A percentile compares a stretch with the other conserved stretches of the same genome.
These are phyloP conservation scores for Neotropicomus parvogracilis DNA, from an alignment of 1,284 basidiomycete genomes.

Conservation along the genomic window DNA sequence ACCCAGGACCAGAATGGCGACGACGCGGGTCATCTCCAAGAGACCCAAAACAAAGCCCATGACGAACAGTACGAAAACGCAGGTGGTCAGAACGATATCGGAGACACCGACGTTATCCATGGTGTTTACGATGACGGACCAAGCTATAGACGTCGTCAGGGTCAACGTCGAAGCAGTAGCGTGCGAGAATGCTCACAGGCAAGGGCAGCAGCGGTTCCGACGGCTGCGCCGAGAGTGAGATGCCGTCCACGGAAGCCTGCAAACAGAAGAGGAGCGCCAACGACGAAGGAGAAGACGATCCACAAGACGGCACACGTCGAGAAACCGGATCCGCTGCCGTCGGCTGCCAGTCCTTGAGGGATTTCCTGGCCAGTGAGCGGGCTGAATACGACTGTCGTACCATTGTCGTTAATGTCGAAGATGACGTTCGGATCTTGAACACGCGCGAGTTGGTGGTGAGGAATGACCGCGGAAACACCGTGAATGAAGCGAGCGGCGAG, in stretches of 20 bases:
- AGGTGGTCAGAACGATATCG: slow-evolving; percentile 48
- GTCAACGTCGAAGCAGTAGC: slow-evolving; percentile 5
- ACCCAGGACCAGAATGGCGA: slow-evolving; percentile 46
- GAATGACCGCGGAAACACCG: slow-evolving; percentile 10
- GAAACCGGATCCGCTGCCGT: slow-evolving; percentile 53
- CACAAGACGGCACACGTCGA: slow-evolving; percentile 51
- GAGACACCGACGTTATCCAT: slow-evolving; percentile 45
- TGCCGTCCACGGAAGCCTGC: slow-evolving; percentile 56
- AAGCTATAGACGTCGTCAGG: slow-evolving; percentile 34
- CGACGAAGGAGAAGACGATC: slow-evolving; percentile 48
- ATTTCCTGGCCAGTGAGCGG: slow-evolving; percentile 41
- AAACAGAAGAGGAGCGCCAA: slow-evolving; percentile 52
- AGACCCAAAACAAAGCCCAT: slow-evolving; percentile 51
- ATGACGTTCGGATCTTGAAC: slow-evolving; percentile 30
- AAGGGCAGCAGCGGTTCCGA: slow-evolving; percentile 48
- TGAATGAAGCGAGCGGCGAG: slow-evolving; percentile 11
- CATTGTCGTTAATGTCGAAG: slow-evolving; percentile 38
- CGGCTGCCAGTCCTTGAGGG: slow-evolving; percentile 52
- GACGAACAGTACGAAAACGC: slow-evolving; percentile 47
- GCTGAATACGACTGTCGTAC: slow-evolving; percentile 44
- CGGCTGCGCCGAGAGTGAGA: slow-evolving; percentile 49
- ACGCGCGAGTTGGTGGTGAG: slow-evolving; percentile 18
- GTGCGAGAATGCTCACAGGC: slow-evolving; percentile 39
- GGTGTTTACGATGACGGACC: slow-evolving; percentile 60
- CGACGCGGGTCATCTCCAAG: slow-evolving; percentile 45